Percentiles rank a stretch among this genome's conserved stretches.
Evolutionary conservation across 441 rosid genomes (phyloP).

Genomic region (Populus tomentosa): DNA sequence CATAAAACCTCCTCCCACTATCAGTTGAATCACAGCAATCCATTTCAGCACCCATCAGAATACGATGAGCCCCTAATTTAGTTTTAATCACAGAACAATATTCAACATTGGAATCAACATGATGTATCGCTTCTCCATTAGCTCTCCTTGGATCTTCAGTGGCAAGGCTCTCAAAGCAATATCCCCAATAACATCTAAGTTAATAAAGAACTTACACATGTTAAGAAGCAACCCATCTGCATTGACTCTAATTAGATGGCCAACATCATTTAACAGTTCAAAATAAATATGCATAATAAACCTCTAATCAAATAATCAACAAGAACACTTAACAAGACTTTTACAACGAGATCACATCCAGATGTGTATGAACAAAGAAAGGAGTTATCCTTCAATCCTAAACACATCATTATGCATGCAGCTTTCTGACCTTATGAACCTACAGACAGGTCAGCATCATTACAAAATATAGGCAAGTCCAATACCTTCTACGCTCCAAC

Average conservation of each 20-base stretch:
- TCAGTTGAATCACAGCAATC: slow-evolving; percentile 87
- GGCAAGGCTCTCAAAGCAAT: slow-evolving; percentile 91
- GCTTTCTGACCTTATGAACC: background rate
- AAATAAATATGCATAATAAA: background rate
- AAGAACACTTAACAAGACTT: background rate
- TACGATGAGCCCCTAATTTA: slow-evolving; percentile 95
- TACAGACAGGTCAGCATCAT: background rate
- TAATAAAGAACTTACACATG: slow-evolving; percentile 1
- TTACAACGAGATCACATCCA: background rate
- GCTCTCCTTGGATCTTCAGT: slow-evolving; percentile 86
- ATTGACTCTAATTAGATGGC: background rate
- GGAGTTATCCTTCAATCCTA: background rate
- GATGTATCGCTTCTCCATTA: slow-evolving; percentile 74
- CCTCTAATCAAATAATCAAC: background rate
- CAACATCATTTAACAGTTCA: background rate
- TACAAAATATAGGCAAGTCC: background rate
- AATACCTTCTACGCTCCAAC: slow-evolving; percentile 81
- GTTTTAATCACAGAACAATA: slow-evolving; percentile 86
- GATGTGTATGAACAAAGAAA: background rate
- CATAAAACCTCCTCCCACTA: slow-evolving; percentile 83
- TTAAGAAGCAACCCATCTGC: background rate
- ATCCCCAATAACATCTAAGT: slow-evolving; percentile 94
- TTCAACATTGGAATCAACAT: slow-evolving; percentile 86
- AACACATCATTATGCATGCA: background rate
- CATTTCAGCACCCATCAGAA: slow-evolving; percentile 98